Percentiles rank a stretch among this genome's conserved stretches.
Conservation (phyloP, 306 rosid genomes). For the Cotoneaster glaucophyllus region DNA sequence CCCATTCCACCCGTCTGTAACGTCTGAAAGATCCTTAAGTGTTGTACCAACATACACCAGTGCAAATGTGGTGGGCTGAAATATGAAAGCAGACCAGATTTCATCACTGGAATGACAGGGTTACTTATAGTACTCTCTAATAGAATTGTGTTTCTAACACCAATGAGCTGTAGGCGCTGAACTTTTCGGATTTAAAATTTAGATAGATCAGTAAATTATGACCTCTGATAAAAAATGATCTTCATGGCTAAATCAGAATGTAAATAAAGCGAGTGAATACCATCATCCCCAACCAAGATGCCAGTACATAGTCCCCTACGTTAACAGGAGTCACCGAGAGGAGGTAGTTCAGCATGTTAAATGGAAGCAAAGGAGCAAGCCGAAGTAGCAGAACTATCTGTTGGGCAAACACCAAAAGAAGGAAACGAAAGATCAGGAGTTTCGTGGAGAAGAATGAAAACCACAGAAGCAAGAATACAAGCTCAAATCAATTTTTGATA, state of each 20-base stretch:
- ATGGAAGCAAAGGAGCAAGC: conserved; percentile 52
- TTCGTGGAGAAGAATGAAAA: not conserved
- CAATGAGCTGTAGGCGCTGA: not conserved
- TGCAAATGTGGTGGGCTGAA: conserved; percentile 54
- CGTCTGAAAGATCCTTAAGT: conserved; percentile 52
- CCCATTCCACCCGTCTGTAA: conserved; percentile 54
- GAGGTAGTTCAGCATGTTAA: conserved; percentile 53
- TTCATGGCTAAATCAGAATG: not conserved
- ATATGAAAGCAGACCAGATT: not conserved
- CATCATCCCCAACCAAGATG: conserved; percentile 63
- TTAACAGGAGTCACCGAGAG: conserved; percentile 42
- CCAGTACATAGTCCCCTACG: conserved; percentile 44
- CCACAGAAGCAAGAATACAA: not conserved
- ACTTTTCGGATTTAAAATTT: not conserved
- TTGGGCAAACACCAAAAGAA: not conserved
- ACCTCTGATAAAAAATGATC: not conserved
- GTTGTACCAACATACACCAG: conserved; percentile 55
- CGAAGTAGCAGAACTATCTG: conserved; percentile 50
- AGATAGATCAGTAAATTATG: not conserved
- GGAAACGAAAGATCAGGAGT: not conserved
- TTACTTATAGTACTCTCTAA: too few species aligned
- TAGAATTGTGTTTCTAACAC: too few species aligned
- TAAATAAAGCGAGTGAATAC: conserved; percentile 19
- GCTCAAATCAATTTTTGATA: too few species aligned
- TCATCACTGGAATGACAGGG: too few species aligned